Conservation (phyloP, 192 early-diverging fungal genomes). For the Mortierella claussenii region DNA sequence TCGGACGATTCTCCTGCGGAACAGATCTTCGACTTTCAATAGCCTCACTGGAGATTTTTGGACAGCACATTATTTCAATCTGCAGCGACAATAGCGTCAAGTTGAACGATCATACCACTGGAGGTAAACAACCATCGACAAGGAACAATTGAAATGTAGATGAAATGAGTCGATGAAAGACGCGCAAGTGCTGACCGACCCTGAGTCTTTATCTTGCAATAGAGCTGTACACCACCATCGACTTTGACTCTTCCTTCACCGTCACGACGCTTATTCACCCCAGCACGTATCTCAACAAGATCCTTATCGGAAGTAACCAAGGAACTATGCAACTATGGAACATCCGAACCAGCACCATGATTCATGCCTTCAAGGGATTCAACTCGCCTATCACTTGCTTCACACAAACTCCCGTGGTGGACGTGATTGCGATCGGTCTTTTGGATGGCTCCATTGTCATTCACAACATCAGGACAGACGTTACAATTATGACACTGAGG, state of each 20-base stretch:
- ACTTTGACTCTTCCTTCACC: conserved; percentile 79
- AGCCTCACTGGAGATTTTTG: conserved; percentile 76
- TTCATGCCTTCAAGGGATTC: conserved; percentile 86
- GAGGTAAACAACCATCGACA: conserved; percentile 57
- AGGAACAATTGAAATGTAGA: no score
- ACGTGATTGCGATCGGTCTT: conserved; percentile 92
- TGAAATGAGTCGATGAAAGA: no score
- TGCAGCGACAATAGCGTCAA: conserved; percentile 84
- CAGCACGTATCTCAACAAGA: conserved; percentile 97
- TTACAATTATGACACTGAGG: conserved; percentile 75
- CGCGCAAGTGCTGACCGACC: no score
- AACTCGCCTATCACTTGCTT: conserved; percentile 81
- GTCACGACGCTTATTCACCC: conserved; percentile 88
- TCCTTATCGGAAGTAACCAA: conserved; percentile 86
- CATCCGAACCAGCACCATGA: conserved; percentile 78
- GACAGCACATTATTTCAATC: conserved; percentile 78
- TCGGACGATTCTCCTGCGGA: conserved; percentile 45
- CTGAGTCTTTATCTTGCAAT: background rate
- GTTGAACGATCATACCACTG: conserved; percentile 78
- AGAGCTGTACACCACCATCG: conserved; percentile 78
- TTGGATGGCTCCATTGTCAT: conserved; percentile 88
- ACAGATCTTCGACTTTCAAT: conserved; percentile 34
- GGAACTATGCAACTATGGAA: conserved; percentile 97
- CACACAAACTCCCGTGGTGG: conserved; percentile 89
- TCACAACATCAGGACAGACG: conserved; percentile 88